Percentiles rank a stretch among this genome's conserved stretches.
Conservation (phyloP, 805 yeast species). For the Maudiozyma bulderi region DNA sequence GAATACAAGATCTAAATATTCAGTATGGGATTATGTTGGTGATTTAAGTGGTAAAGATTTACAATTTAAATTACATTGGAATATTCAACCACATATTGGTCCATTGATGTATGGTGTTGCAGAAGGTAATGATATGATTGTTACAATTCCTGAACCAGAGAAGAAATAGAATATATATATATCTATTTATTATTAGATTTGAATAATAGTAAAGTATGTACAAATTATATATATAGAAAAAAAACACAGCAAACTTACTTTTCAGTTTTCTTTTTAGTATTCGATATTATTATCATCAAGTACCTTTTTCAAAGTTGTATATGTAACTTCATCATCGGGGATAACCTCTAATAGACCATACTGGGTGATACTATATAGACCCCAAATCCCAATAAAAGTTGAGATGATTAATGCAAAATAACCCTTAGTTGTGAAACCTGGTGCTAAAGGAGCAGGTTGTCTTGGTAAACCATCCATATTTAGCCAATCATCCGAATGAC, state of each 20-base stretch:
- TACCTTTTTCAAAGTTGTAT: conserved; percentile 30
- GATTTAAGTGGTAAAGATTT: conserved; percentile 53
- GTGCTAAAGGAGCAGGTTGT: conserved; percentile 56
- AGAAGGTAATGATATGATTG: conserved; percentile 14
- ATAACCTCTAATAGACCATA: conserved; percentile 60
- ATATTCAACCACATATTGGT: conserved; percentile 87
- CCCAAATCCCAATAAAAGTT: conserved; percentile 47
- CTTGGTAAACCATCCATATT: conserved; percentile 49
- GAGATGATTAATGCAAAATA: conserved; percentile 53
- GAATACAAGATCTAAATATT: conserved; percentile 59
- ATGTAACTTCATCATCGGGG: conserved; percentile 37
- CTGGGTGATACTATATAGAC: conserved; percentile 47
- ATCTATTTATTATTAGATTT: background rate
- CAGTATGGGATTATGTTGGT: conserved; percentile 76
- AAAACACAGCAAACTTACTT: background rate
- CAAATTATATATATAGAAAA: background rate
- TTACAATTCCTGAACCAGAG: conserved; percentile 1
- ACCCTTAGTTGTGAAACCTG: conserved; percentile 63
- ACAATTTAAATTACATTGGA: conserved; percentile 69
- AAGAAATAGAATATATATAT: too few relatives aligned
- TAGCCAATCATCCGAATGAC: conserved; percentile 43
- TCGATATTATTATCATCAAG: conserved; percentile 21
- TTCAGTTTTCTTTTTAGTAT: background rate
- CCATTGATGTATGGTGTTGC: conserved; percentile 61
- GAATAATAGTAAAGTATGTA: background rate